phyloP scores from a whole-genome alignment of 2,329 filamentous ascomycete species.

The Cryphonectria parasitica region DNA sequence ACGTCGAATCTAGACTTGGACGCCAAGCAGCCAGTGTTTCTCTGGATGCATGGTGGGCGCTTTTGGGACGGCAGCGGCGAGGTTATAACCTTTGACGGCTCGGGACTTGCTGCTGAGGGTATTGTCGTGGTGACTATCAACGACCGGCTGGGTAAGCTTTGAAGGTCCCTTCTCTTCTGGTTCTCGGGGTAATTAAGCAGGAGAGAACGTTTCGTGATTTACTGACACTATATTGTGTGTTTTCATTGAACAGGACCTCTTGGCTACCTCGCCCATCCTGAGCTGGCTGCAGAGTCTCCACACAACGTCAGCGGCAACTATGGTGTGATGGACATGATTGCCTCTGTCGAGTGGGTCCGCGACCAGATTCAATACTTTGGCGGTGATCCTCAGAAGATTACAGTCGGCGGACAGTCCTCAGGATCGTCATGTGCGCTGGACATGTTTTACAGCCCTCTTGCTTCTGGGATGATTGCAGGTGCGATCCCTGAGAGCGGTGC shows the following conservation, averaged over 20 bases:
- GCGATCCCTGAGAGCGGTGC: constrained; percentile 40
- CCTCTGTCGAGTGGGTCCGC: constrained; percentile 41
- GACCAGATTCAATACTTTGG: constrained; percentile 69
- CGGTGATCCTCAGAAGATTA: constrained; percentile 68
- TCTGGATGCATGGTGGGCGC: constrained; percentile 52
- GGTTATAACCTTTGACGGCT: constrained; percentile 56
- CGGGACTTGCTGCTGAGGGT: constrained; percentile 59
- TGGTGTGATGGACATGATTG: constrained; percentile 71
- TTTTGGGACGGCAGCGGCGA: constrained; percentile 47
- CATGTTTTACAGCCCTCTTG: constrained; percentile 7
- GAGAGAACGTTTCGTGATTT: no score
- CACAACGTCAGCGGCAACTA: constrained; percentile 59
- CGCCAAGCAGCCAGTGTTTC: constrained; percentile 40
- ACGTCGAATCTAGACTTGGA: constrained; percentile 42
- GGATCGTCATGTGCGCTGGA: constrained; percentile 36
- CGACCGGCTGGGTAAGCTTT: constrained; percentile 65
- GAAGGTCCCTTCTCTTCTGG: no score
- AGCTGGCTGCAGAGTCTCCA: constrained; percentile 43
- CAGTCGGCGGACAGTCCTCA: constrained; percentile 69
- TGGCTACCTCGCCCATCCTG: constrained; percentile 69
- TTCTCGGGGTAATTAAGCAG: no score
- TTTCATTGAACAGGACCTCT: constrained; percentile 50
- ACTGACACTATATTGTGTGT: no score
- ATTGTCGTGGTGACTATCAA: constrained; percentile 75
- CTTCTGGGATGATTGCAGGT: constrained; percentile 33